Evolutionary conservation across 345 rosid species (phyloP), one percentile per base, ranked within the genome.

Genomic region (Pistacia integerrima): DNA sequence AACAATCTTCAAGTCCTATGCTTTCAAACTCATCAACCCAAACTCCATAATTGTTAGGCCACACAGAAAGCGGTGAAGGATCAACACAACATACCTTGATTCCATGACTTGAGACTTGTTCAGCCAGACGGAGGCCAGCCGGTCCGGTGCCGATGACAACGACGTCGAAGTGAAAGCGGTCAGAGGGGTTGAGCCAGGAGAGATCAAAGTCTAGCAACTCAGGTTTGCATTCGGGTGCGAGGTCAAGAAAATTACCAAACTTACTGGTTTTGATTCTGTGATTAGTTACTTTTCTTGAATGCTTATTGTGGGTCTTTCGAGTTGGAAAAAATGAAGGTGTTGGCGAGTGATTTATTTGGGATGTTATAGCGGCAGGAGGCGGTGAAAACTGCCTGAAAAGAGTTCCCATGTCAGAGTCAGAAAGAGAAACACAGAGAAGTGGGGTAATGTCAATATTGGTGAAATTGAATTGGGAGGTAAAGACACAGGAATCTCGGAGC

Each of bases 21-120:
- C 67, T 67, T 78, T 89, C 88, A 75, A 91, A 83, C 85, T 91
- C 95, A 74, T 91, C 95, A 25, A 91, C 93, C 95, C 95, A 91
- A 10, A 81, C 88, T 55, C 95, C 95, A 69, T 89, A 91, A 74
- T 89, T 91, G 66, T 84, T 85, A 63, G 93, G 85, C 93, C 91
- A 87, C 70, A 56, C 14, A 41, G 91, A 85, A 67, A 91, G 91
- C 7, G 91, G 93, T 20, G 90, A 89, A 63, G 93, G 88, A 80
- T 91, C 95, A 36, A 91, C 82, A 49, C 93, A 91, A 18, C 93
- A 89, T 70, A 87, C 92, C 85, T 84, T 82, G 65, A 89, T 74
- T 67, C 95, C 91, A 57, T 54, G 72, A 6, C 76, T 51, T 4
- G 91, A 84, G 0, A 87, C 88, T 75, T 85, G 92, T 82, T 91